These are phyloP conservation scores for Rhizopogon roseolus DNA, from an alignment of 768 basidiomycete genomes.

Conservation along the genomic window DNA sequence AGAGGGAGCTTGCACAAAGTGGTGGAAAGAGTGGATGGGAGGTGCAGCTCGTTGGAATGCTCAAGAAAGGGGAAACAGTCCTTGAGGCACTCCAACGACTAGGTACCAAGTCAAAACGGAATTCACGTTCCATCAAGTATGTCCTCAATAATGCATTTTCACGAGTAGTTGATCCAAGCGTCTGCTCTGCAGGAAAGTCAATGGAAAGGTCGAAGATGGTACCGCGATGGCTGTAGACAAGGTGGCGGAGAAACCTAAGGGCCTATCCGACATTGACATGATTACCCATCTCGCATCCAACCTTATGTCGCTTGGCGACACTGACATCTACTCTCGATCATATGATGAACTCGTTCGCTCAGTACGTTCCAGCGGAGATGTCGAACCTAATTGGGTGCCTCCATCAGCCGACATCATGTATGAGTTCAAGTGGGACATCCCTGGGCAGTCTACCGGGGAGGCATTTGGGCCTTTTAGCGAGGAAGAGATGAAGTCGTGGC, in stretches of 20 bases:
- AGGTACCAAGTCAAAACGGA: constrained; percentile 61
- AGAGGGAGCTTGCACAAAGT: constrained; percentile 62
- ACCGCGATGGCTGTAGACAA: constrained; percentile 51
- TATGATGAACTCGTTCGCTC: constrained; percentile 81
- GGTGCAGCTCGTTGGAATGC: constrained; percentile 60
- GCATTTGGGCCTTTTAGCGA: constrained; percentile 79
- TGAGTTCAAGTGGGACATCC: constrained; percentile 77
- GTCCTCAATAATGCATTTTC: constrained; percentile 1
- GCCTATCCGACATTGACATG: constrained; percentile 59
- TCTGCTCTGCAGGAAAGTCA: constrained; percentile 15
- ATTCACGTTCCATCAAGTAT: constrained; percentile 18
- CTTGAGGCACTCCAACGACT: constrained; percentile 85
- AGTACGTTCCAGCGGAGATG: constrained; percentile 67
- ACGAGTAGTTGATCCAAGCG: background rate
- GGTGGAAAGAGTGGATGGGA: constrained; percentile 64
- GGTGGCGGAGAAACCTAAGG: constrained; percentile 15
- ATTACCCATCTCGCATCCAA: constrained; percentile 87
- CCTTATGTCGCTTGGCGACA: constrained; percentile 81
- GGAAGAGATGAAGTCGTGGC: constrained; percentile 79
- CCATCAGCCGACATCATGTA: constrained; percentile 73
- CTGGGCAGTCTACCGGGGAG: constrained; percentile 43
- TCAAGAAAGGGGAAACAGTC: constrained; percentile 89
- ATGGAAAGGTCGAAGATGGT: constrained; percentile 26
- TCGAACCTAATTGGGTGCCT: constrained; percentile 67
- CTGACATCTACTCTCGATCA: constrained; percentile 80